phyloP scores from a whole-genome alignment of 2,329 filamentous ascomycete genomes.

The Arthroderma sp. region DNA sequence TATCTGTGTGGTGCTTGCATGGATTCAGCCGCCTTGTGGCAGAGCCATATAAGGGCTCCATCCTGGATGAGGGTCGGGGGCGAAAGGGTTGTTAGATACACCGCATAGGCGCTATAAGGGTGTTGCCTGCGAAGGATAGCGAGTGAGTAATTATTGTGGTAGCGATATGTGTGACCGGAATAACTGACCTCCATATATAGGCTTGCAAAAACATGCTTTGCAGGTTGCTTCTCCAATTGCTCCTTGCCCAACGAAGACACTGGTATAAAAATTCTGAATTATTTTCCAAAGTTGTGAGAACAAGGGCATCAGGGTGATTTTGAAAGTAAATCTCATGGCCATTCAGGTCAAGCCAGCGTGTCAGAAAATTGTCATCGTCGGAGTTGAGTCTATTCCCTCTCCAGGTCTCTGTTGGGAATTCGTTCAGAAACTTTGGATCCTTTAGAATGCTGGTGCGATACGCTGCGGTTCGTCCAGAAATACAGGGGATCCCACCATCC shows the following conservation, averaged over 20 bases:
- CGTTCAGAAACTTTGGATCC: conserved; percentile 60
- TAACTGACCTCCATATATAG: conserved; percentile 62
- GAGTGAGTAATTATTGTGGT: conserved; percentile 4
- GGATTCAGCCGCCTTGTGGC: conserved; percentile 48
- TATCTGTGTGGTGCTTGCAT: conserved; percentile 36
- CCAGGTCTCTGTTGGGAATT: conserved; percentile 69
- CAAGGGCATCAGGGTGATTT: conserved; percentile 68
- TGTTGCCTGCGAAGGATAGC: conserved; percentile 47
- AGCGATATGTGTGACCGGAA: no score
- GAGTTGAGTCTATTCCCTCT: conserved; percentile 61
- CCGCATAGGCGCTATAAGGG: conserved; percentile 72
- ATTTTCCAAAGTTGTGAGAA: conserved; percentile 76
- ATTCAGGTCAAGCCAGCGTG: conserved; percentile 72
- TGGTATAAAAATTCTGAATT: conserved; percentile 72
- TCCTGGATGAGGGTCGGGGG: conserved; percentile 65
- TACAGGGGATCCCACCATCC: conserved; percentile 76
- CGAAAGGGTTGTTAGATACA: conserved; percentile 73
- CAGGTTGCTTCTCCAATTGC: conserved; percentile 85
- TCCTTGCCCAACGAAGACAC: conserved; percentile 77
- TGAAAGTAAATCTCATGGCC: conserved; percentile 80
- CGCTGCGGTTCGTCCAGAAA: conserved; percentile 74
- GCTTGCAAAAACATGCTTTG: conserved; percentile 66
- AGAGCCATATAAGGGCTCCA: conserved; percentile 51
- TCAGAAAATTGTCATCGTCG: conserved; percentile 89
- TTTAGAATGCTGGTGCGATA: conserved; percentile 71